Evolutionary conservation across 1,139 yeast genomes (phyloP), one percentile per base, ranked within the genome.

Genomic region (Scheffersomyces titani): DNA sequence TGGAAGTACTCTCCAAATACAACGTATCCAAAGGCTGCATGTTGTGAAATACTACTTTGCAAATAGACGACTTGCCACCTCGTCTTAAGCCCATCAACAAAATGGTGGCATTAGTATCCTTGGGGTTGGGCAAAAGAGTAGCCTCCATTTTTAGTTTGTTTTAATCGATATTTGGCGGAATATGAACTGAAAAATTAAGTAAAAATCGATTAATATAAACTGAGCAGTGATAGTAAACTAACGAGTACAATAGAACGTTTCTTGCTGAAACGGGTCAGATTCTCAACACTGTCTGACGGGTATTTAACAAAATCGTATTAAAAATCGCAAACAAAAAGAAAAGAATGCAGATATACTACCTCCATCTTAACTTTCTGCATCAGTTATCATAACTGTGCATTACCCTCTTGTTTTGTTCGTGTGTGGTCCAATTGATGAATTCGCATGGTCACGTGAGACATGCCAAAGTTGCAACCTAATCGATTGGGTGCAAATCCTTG

Each of bases 21-120:
- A 93, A 72, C 0, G 98, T 93, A 67, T 94, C 98, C 59, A 93
- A 77, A 1, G 99, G 98, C 68, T 92, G 97, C 97, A 96, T 92
- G 69, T 92, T 90, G 70, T 94, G 97, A 73, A 94, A 94, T 1
- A 94, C 97, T 22, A 94, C 98, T 71, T 93, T 92, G 67, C 97
- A 89, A 45, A 93, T 92, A 3, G 97, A 91, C 9, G 97, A 90
- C 71, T 93, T 93, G 18, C 98, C 98, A 2, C 84, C 82, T 61
- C 84, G 68, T 54, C 97, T 83, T 50, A 92, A 81, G 0, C 98
- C 98, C 97, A 92, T 91, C 58, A 92, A 75, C 49, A 92, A 79
- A 49, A 89, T 86, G 51, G 91, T 88, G 22, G 93, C 93, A 68
- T 86, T 85, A 50, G 85, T 81, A 64, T 83, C 85, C 52, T 72